A percentile compares a stretch with the other conserved stretches of the same genome.
Evolutionary conservation across 2,329 filamentous ascomycete genomes (phyloP).

Genomic region (Ascochyta pisi): DNA sequence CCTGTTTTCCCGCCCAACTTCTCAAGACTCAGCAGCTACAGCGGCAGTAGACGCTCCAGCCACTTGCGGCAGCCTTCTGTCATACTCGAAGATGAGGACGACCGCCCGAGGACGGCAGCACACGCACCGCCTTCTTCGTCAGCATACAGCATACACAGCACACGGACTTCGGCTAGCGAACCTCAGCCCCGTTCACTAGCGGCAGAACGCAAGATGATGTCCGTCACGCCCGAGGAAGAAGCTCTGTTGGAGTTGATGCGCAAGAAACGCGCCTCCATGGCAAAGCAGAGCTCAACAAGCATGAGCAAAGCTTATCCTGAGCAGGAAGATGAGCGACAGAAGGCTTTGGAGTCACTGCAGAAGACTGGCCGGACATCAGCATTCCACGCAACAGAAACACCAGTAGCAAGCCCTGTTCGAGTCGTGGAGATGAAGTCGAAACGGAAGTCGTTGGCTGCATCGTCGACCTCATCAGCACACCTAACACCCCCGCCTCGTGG

Average conservation of each 20-base stretch:
- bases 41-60: constrained; percentile 34
- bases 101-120: constrained; percentile 39
- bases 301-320: constrained; percentile 33
- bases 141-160: constrained; percentile 38
- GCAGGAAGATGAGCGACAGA: constrained; percentile 40
- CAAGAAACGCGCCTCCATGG: constrained; percentile 56
- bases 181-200: constrained; percentile 38
- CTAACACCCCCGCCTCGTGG: constrained; percentile 34
- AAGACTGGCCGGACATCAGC: constrained; percentile 31
- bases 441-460: constrained; percentile 25
- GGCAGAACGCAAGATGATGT: constrained; percentile 51
- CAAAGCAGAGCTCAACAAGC: constrained; percentile 43
- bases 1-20: constrained; percentile 31
- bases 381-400: constrained; percentile 36
- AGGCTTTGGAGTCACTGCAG: constrained; percentile 22
- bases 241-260: constrained; percentile 58
- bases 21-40: constrained; percentile 26
- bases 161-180: constrained; percentile 43
- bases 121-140: constrained; percentile 33
- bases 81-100: constrained; percentile 44
- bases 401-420: constrained; percentile 28
- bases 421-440: constrained; percentile 25
- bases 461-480: constrained; percentile 33
- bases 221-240: constrained; percentile 59
- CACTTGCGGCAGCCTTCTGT: constrained; percentile 48